Evolutionary conservation across 148 eudicot species (phyloP).

Genomic region (Persicaria tinctoria): DNA sequence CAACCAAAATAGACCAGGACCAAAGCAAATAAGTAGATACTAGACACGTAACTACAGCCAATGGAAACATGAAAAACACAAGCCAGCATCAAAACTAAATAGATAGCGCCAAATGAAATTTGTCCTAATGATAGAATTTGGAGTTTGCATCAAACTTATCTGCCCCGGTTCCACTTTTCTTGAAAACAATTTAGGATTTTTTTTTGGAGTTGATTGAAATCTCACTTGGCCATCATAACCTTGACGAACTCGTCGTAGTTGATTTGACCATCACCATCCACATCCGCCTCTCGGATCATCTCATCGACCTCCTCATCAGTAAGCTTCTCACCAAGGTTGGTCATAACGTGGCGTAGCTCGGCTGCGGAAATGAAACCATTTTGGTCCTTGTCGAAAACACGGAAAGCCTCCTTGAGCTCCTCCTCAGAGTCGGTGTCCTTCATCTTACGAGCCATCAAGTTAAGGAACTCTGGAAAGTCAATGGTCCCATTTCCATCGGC

Average conservation of each 20-base stretch:
- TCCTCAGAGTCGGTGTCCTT: conserved; percentile 39
- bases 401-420: conserved; percentile 39
- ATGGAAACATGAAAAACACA: conserved; percentile 17
- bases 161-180: conserved; percentile 11
- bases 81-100: conserved; percentile 9
- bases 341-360: conserved; percentile 43
- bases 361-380: conserved; percentile 40
- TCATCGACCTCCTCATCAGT: conserved; percentile 40
- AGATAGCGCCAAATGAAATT: conserved; percentile 7
- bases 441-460: conserved; percentile 39
- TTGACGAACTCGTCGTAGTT: conserved; percentile 43
- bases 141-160: conserved; percentile 15
- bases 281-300: conserved; percentile 44
- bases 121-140: conserved; percentile 19
- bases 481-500: conserved; percentile 43
- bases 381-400: conserved; percentile 39
- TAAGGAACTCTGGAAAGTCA: conserved; percentile 40
- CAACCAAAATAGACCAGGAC: conserved; percentile 20
- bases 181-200: neutral
- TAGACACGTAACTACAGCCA: conserved; percentile 7
- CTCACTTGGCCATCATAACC: conserved; percentile 48
- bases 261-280: conserved; percentile 43
- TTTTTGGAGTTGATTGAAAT: conserved; percentile 12
- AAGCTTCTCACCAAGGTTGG: conserved; percentile 37
- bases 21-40: conserved; percentile 15